Conservation (phyloP, 257 asterid genomes). For the Nicotiana obtusifolia region DNA sequence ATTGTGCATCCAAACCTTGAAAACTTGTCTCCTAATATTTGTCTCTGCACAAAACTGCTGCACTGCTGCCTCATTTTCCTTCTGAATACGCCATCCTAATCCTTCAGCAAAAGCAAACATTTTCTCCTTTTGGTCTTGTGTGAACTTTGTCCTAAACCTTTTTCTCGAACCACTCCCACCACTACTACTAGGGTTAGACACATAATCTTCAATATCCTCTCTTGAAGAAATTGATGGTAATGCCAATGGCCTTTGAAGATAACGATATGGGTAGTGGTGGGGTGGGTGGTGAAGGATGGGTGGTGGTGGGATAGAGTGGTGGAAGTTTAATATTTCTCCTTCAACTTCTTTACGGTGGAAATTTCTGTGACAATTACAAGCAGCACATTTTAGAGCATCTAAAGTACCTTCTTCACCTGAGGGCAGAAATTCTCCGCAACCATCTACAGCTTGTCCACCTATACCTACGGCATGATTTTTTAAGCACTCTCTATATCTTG, state of each 20-base stretch:
- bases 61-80: slow-evolving; percentile 41
- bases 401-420: slow-evolving; percentile 66
- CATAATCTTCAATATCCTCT: slow-evolving; percentile 28
- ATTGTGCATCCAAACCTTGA: slow-evolving; percentile 75
- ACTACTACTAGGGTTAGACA: slow-evolving; percentile 39
- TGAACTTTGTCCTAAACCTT: slow-evolving; percentile 51
- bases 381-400: slow-evolving; percentile 64
- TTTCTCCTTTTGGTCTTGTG: slow-evolving; percentile 45
- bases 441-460: slow-evolving; percentile 76
- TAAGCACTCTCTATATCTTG: slow-evolving; percentile 52
- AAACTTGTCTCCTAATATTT: slow-evolving; percentile 45
- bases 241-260: slow-evolving; percentile 20
- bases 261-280: slow-evolving; percentile 15
- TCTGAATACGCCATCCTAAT: slow-evolving; percentile 47
- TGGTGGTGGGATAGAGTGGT: slow-evolving; percentile 14
- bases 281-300: slow-evolving; percentile 15
- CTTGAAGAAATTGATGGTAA: slow-evolving; percentile 26
- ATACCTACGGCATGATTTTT: slow-evolving; percentile 75
- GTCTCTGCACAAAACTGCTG: slow-evolving; percentile 48
- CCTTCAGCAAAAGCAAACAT: slow-evolving; percentile 48
- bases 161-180: slow-evolving; percentile 28
- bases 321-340: slow-evolving; percentile 8
- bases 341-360: slow-evolving; percentile 65
- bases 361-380: slow-evolving; percentile 79
- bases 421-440: slow-evolving; percentile 74